These are phyloP conservation scores for Linum tenue DNA, from an alignment of 345 rosid species.

Conservation along the genomic window DNA sequence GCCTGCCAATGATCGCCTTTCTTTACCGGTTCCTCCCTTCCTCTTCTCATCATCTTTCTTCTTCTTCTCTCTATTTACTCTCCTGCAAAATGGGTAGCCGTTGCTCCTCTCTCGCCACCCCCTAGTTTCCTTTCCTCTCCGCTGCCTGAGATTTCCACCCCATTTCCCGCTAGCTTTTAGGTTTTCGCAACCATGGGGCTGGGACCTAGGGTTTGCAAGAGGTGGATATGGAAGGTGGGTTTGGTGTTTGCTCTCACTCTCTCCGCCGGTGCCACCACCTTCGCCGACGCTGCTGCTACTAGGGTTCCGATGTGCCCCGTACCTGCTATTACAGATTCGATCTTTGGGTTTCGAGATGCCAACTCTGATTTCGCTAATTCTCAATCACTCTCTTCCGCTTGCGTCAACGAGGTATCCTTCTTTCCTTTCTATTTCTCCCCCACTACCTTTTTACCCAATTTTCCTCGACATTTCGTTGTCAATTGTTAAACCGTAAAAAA, in stretches of 20 bases:
- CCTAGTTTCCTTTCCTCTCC: too few relatives aligned
- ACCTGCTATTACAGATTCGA: slow-evolving; percentile 34
- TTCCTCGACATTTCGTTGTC: background rate
- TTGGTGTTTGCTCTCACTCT: slow-evolving; percentile 1
- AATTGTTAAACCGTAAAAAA: too few relatives aligned
- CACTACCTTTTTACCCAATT: background rate
- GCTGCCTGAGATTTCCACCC: too few relatives aligned
- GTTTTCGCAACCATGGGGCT: slow-evolving; percentile 5
- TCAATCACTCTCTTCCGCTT: slow-evolving; percentile 28
- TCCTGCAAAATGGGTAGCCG: too few relatives aligned
- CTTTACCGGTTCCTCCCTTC: too few relatives aligned
- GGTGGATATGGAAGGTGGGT: slow-evolving; percentile 23
- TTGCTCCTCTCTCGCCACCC: too few relatives aligned
- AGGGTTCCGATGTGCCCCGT: slow-evolving; percentile 38
- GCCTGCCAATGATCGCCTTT: too few relatives aligned
- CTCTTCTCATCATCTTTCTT: background rate
- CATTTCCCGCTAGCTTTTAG: too few relatives aligned
- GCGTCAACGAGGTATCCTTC: slow-evolving; percentile 53
- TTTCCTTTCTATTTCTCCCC: background rate
- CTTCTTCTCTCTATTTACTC: background rate
- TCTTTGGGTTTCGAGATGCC: slow-evolving; percentile 44
- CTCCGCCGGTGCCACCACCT: slow-evolving; percentile 6
- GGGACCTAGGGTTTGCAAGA: slow-evolving; percentile 29
- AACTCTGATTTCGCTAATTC: slow-evolving; percentile 18
- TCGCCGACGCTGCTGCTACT: slow-evolving; percentile 17